A percentile compares a stretch with the other conserved stretches of the same genome.
phyloP scores from a whole-genome alignment of 1,139 yeast species.

The Meyerozyma carpophila region DNA sequence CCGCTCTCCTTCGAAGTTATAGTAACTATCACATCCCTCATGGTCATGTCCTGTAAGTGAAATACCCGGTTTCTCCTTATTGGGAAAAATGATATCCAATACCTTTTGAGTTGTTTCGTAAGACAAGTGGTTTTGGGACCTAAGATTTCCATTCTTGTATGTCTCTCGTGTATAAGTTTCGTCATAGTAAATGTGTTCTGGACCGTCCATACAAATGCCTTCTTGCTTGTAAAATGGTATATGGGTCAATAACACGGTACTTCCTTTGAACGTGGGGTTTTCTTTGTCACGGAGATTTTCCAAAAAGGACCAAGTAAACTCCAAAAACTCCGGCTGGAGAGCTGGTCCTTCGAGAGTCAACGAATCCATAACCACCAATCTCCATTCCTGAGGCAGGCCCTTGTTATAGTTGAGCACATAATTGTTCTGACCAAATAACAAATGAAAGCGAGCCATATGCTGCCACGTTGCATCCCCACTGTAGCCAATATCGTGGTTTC shows the following conservation, averaged over 20 bases:
- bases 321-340: constrained; percentile 61
- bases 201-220: constrained; percentile 86
- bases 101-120: constrained; percentile 61
- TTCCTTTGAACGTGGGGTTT: constrained; percentile 53
- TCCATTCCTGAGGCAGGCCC: constrained; percentile 64
- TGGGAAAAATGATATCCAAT: constrained; percentile 62
- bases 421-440: constrained; percentile 78
- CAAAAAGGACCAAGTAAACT: constrained; percentile 69
- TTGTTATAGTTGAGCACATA: constrained; percentile 67
- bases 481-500: constrained; percentile 95
- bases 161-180: constrained; percentile 51
- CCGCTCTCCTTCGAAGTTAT: constrained; percentile 33
- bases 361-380: constrained; percentile 81
- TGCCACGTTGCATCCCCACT: constrained; percentile 93
- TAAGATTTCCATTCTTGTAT: constrained; percentile 60
- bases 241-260: constrained; percentile 82
- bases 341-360: constrained; percentile 89
- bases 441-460: constrained; percentile 74
- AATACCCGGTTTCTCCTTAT: constrained; percentile 60
- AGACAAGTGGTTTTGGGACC: constrained; percentile 85
- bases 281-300: constrained; percentile 46
- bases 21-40: constrained; percentile 79
- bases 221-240: constrained; percentile 79
- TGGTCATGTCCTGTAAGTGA: constrained; percentile 95
- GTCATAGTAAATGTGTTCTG: constrained; percentile 57